Conservation (phyloP, 2,329 filamentous ascomycete species). For the Fusarium multiceps region DNA sequence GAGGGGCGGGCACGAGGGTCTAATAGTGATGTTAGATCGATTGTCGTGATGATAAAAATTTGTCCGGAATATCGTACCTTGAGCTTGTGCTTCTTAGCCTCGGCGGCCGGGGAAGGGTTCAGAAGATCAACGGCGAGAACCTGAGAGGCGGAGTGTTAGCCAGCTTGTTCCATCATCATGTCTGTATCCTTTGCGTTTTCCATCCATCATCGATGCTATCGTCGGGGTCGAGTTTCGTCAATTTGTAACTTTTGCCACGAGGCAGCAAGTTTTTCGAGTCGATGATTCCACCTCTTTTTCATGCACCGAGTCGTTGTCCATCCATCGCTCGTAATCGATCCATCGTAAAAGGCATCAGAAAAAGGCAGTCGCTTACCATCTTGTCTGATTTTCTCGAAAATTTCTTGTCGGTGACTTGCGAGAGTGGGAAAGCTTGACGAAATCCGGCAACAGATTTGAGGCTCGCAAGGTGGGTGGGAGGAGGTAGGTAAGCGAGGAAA, state of each 20-base stretch:
- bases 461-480: constrained; percentile 61
- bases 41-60: constrained; percentile 24
- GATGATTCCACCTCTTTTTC: constrained; percentile 33
- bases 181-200: constrained; percentile 25
- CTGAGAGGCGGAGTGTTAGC: constrained; percentile 68
- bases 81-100: constrained; percentile 99
- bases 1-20: constrained; percentile 94
- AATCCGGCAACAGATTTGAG: constrained; percentile 68
- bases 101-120: constrained; percentile 96
- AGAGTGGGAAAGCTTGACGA: constrained; percentile 61
- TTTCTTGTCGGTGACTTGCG: constrained; percentile 58
- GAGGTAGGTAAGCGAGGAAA: constrained; percentile 62
- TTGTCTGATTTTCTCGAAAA: constrained; percentile 68
- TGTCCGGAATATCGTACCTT: constrained; percentile 74
- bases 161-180: constrained; percentile 45
- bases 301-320: constrained; percentile 32
- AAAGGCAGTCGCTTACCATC: constrained; percentile 69
- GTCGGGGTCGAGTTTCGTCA: constrained; percentile 33
- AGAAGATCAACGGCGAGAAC: constrained; percentile 99
- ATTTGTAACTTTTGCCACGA: constrained; percentile 33
- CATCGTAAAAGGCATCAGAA: constrained; percentile 35
- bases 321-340: constrained; percentile 39
- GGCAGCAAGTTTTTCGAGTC: constrained; percentile 22
- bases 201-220: constrained; percentile 10
- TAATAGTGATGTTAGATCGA: constrained; percentile 54